These are phyloP conservation scores for Citropsis articulata DNA, from an alignment of 345 rosid species.

Conservation along the genomic window DNA sequence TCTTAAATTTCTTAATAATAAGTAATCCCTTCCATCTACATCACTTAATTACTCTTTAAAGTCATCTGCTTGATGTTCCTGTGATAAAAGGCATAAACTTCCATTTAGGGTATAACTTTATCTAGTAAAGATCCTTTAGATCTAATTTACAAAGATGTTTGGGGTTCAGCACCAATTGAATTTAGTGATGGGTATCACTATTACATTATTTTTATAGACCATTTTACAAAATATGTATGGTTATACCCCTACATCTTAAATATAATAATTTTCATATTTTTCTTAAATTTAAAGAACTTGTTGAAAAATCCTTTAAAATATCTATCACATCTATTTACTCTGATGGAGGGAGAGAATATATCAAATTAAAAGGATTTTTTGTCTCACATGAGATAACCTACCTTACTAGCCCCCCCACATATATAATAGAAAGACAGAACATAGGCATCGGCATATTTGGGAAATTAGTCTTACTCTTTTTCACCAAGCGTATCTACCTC, in stretches of 20 bases:
- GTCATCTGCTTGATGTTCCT: not conserved
- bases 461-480: no score
- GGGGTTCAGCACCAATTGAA: not conserved
- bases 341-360: no score
- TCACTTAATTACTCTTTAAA: no score
- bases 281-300: not conserved
- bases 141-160: not conserved
- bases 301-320: not conserved
- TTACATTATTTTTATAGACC: conserved; percentile 8
- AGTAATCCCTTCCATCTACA: no score
- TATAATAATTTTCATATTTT: not conserved
- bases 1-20: no score
- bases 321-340: no score
- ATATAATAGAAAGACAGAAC: no score
- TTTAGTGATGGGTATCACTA: not conserved
- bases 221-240: not conserved
- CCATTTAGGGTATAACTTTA: not conserved
- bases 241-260: not conserved
- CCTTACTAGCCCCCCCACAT: no score
- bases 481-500: accelerated
- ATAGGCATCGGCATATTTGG: accelerated
- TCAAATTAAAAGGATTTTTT: no score
- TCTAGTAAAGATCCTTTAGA: not conserved
- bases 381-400: no score
- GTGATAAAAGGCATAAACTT: not conserved